Evolutionary conservation across 2,329 filamentous ascomycete genomes (phyloP).

Genomic region (Pseudogymnoascus verrucosus): DNA sequence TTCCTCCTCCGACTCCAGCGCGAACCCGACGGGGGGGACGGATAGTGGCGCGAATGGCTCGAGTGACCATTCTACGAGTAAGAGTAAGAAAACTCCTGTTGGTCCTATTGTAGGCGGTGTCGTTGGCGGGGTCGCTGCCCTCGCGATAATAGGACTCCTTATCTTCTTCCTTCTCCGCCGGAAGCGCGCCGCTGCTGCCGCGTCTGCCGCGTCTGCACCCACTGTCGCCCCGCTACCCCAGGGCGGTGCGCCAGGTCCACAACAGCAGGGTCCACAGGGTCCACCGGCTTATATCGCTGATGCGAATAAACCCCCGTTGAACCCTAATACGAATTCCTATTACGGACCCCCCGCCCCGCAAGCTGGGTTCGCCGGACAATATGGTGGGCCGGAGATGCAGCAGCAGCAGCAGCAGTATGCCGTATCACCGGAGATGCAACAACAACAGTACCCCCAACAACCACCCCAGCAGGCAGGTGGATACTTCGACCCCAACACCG

Average conservation of each 20-base stretch:
- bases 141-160: neutral
- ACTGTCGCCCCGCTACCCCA: no score
- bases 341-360: neutral
- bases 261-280: neutral
- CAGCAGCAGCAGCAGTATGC: neutral
- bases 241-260: no score
- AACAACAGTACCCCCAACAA: neutral
- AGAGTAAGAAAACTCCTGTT: neutral
- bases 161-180: neutral
- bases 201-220: no score
- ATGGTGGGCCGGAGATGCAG: no score
- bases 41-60: neutral
- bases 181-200: neutral
- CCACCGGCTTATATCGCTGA: neutral
- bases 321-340: neutral
- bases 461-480: neutral
- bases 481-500: neutral
- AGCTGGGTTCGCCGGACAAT: neutral
- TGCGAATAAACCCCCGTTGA: neutral
- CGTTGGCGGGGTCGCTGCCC: neutral
- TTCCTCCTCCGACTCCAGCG: no score
- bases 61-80: neutral
- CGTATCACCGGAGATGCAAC: neutral
- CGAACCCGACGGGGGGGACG: no score
- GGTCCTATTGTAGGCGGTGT: constrained; percentile 5